Percentiles rank a stretch among this genome's conserved stretches.
Evolutionary conservation across 306 rosid genomes (phyloP).

Genomic region (Medicago lupulina): DNA sequence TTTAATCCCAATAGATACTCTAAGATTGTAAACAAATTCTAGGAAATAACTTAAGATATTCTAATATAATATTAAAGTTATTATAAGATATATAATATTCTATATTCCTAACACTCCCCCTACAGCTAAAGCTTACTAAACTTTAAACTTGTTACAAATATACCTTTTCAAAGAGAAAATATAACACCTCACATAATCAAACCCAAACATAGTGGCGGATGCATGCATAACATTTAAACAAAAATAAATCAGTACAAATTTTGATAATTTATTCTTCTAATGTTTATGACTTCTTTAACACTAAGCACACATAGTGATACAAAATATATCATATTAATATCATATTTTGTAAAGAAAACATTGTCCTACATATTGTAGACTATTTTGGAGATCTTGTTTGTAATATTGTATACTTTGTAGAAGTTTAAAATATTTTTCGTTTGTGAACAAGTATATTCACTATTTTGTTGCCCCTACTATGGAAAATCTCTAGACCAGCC

Average conservation of each 20-base stretch:
- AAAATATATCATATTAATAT: neutral
- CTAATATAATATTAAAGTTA: neutral
- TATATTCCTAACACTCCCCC: neutral
- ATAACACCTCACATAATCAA: neutral
- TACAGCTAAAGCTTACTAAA: neutral
- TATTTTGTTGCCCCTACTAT: neutral
- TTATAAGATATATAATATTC: neutral
- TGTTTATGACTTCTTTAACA: slow-evolving; percentile 6
- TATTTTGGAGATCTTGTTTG: neutral
- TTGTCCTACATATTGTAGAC: neutral
- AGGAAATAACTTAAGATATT: neutral
- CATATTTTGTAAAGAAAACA: neutral
- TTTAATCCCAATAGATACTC: neutral
- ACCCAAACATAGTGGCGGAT: neutral
- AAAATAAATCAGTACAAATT: neutral
- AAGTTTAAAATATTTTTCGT: neutral
- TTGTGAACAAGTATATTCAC: neutral
- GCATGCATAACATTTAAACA: neutral
- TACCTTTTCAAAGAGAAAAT: neutral
- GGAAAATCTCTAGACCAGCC: neutral
- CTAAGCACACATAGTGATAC: neutral
- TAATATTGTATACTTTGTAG: neutral
- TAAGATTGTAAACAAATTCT: neutral
- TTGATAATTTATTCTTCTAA: neutral
- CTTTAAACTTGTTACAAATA: neutral